Base-by-base conservation (phyloP, 2,329 filamentous ascomycete species). In the Neofusicoccum ribis region DNA sequence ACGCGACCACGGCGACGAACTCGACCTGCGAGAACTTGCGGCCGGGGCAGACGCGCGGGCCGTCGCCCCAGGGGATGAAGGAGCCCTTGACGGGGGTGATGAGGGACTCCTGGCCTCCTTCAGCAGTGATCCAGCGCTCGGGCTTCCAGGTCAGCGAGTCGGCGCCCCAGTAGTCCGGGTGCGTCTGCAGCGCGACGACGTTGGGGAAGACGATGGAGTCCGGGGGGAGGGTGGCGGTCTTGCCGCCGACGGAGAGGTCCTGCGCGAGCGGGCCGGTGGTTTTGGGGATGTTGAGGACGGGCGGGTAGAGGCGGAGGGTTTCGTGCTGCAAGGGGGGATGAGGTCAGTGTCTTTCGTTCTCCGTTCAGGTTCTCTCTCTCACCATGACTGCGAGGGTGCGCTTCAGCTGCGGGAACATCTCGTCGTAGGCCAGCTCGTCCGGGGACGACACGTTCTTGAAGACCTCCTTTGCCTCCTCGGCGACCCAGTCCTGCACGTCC, bases 401-500 rank as follows among this genome's bases (percentile, higher is more conserved):
- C 27, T 75, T 75, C 37, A 82, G 74, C 61, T 72, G 76, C 1
- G 83, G 81, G 68, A 80, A 85, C 0, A 76, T 68, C 1, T 75
- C 71, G 2, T 76, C 41, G 50, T 64, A 64, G 5, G 39, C 3
- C 8, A 64, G 47, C 31, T 11, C 5, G 2, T 72, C 72, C 2
- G 31, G 31, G 44, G 41, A 36, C 44, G 44, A 36, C 47, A 54
- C 8, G 63, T 39, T 46, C 3, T 66, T 56, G 3, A 72, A 69
- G 6, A 84, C 71, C 1, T 69, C 51, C 51, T 79, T 72, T 41
- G 85, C 74, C 68, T 87, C 85, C 63, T 82, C 82, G 8, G 73
- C 72, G 3, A 86, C 69, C 83, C 84, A 86, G 3, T 79, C 77
- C 70, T 87, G 84, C 73, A 80, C 81, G 60, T 82, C 70, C 0